Evolutionary conservation across 2,329 filamentous ascomycete genomes (phyloP), one percentile per base, ranked within the genome.

Genomic region (Fusarium nematophilum): DNA sequence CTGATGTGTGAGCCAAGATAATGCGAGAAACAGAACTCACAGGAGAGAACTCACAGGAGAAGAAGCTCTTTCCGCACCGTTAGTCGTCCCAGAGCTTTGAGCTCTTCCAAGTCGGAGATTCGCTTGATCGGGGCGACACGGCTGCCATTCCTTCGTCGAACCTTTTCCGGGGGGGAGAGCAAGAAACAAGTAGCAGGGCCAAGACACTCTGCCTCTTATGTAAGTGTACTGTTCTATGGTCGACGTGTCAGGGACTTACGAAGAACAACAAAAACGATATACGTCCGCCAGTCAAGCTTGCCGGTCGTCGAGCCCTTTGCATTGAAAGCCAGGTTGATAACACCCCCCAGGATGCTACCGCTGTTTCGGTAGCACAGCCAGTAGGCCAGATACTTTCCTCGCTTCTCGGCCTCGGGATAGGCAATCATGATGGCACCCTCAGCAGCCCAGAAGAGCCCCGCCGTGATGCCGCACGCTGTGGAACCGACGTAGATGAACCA

Each of bases 401-500:
- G 26, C 29, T 58, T 58, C 5, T 17, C 49, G 1, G 38, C 21
- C 23, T 58, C 55, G 0, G 80, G 77, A 42, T 82, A 82, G 0
- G 79, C 79, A 9, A 81, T 67, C 1, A 79, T 78, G 8, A 82
- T 74, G 0, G 80, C 79, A 11, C 79, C 80, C 64, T 83, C 80
- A 10, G 75, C 75, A 0, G 78, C 79, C 80, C 80, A 83, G 69
- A 82, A 81, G 3, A 82, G 69, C 2, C 79, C 79, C 1, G 80
- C 80, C 1, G 75, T 78, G 18, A 81, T 62, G 30, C 80, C 81
- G 61, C 80, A 83, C 3, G 75, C 71, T 2, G 76, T 79, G 5
- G 79, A 76, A 17, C 80, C 81, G 6, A 83, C 68, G 0, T 81
- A 71, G 2, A 83, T 78, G 27, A 83, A 77, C 81, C 81, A 83